phyloP scores from a whole-genome alignment of 345 rosid species.

The Excoecaria agallocha region DNA sequence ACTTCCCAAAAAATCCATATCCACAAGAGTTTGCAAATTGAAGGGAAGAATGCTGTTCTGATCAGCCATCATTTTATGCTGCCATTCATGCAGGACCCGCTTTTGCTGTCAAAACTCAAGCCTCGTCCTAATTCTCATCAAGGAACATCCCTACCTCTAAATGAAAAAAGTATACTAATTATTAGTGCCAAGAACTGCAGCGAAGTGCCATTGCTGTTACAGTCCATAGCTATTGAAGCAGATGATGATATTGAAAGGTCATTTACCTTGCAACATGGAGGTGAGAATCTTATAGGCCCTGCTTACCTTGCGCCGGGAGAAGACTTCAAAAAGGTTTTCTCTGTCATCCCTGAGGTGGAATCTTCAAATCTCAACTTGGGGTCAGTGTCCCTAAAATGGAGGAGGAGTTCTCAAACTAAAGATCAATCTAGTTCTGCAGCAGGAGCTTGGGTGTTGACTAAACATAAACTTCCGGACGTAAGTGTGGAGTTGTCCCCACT shows the following conservation, averaged over 20 bases:
- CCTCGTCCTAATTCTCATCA: constrained; percentile 51
- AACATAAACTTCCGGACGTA: constrained; percentile 66
- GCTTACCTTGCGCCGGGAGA: constrained; percentile 70
- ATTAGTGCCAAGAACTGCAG: constrained; percentile 75
- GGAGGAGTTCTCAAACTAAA: constrained; percentile 40
- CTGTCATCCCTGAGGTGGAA: constrained; percentile 46
- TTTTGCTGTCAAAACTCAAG: constrained; percentile 68
- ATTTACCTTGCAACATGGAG: constrained; percentile 49
- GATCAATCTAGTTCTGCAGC: constrained; percentile 24
- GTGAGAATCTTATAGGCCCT: constrained; percentile 39
- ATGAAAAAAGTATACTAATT: constrained; percentile 61
- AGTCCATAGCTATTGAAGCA: constrained; percentile 57
- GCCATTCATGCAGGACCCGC: constrained; percentile 69
- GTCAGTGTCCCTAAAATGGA: constrained; percentile 64
- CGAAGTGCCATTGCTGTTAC: constrained; percentile 68
- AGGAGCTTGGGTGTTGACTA: constrained; percentile 50
- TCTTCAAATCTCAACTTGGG: constrained; percentile 61
- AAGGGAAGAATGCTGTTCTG: constrained; percentile 67
- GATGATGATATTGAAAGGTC: constrained; percentile 47
- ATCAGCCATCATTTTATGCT: constrained; percentile 63
- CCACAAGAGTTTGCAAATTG: constrained; percentile 92
- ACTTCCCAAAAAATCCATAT: constrained; percentile 67
- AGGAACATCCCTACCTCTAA: constrained; percentile 52
- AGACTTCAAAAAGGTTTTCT: constrained; percentile 84
- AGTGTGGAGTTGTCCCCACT: constrained; percentile 67